Conservation (phyloP, 2,329 filamentous ascomycete species). For the Penicillium paneum region DNA sequence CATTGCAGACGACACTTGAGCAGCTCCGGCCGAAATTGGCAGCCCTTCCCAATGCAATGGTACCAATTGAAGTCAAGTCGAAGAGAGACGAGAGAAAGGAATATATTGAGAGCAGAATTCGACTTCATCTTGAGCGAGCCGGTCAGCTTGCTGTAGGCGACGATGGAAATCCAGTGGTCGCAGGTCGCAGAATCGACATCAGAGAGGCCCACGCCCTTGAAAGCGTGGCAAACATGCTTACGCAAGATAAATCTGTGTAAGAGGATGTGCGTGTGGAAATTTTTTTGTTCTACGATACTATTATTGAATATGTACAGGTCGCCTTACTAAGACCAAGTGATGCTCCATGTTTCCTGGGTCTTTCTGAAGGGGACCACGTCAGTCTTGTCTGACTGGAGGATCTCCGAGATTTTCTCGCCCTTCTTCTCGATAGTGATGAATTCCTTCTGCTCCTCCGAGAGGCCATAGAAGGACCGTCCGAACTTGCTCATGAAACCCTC, state of each 20-base stretch:
- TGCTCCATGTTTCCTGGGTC: constrained; percentile 52
- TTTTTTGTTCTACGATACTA: constrained; percentile 1
- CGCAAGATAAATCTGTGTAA: constrained; percentile 21
- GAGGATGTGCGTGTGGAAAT: background rate
- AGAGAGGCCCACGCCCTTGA: constrained; percentile 44
- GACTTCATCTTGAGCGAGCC: constrained; percentile 67
- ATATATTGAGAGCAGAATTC: constrained; percentile 79
- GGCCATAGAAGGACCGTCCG: constrained; percentile 58
- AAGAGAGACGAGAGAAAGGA: constrained; percentile 69
- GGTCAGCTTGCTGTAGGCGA: constrained; percentile 38
- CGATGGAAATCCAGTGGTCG: constrained; percentile 34
- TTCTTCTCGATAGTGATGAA: constrained; percentile 58
- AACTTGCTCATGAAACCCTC: constrained; percentile 58
- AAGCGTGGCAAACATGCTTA: constrained; percentile 37
- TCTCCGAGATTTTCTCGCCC: constrained; percentile 54
- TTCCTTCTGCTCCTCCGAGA: constrained; percentile 46
- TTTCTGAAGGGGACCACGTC: constrained; percentile 65
- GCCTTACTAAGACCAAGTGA: constrained; percentile 32
- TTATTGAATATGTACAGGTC: constrained; percentile 10
- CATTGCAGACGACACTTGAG: constrained; percentile 68
- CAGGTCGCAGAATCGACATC: constrained; percentile 40
- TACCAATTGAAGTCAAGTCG: constrained; percentile 44
- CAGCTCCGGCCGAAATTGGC: constrained; percentile 64
- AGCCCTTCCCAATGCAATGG: constrained; percentile 37
- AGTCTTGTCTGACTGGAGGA: constrained; percentile 54